Evolutionary conservation across 192 early-diverging fungal genomes (phyloP).

Genomic region (Coemansia sp.): DNA sequence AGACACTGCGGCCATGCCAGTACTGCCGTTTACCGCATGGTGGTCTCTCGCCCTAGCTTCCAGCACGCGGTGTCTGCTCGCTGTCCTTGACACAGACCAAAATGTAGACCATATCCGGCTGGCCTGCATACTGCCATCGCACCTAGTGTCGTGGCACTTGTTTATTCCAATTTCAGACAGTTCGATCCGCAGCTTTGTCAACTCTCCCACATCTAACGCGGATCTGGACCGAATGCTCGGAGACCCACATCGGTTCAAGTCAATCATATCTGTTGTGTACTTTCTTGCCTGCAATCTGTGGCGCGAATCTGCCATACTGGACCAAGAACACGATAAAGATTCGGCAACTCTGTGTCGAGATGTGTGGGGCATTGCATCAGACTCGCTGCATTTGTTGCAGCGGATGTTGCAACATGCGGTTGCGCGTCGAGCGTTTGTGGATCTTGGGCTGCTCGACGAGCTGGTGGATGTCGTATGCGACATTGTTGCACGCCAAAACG

Average conservation of each 20-base stretch:
- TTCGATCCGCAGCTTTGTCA: slow-evolving; percentile 1
- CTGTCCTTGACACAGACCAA: neutral
- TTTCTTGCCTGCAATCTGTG: slow-evolving; percentile 34
- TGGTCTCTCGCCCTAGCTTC: slow-evolving; percentile 34
- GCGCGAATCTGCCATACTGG: slow-evolving; percentile 9
- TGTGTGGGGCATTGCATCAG: slow-evolving; percentile 29
- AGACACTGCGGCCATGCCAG: neutral
- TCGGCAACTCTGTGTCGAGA: slow-evolving; percentile 18
- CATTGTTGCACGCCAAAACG: neutral
- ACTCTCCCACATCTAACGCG: neutral
- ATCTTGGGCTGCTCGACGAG: slow-evolving; percentile 9
- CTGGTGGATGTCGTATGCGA: slow-evolving; percentile 14
- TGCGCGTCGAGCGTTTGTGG: slow-evolving; percentile 11
- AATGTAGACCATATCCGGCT: slow-evolving; percentile 2
- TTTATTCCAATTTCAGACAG: slow-evolving; percentile 16
- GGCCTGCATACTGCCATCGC: slow-evolving; percentile 24
- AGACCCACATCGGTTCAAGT: slow-evolving; percentile 4
- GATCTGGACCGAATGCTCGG: neutral
- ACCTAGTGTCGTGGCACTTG: slow-evolving; percentile 34
- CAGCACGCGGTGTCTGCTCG: slow-evolving; percentile 15
- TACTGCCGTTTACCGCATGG: slow-evolving; percentile 16
- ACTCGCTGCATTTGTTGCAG: slow-evolving; percentile 23
- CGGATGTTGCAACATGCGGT: slow-evolving; percentile 14
- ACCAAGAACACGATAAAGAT: neutral
- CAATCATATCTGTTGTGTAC: slow-evolving; percentile 19